Conservation (phyloP, 345 rosid species). For the Draba incana region DNA sequence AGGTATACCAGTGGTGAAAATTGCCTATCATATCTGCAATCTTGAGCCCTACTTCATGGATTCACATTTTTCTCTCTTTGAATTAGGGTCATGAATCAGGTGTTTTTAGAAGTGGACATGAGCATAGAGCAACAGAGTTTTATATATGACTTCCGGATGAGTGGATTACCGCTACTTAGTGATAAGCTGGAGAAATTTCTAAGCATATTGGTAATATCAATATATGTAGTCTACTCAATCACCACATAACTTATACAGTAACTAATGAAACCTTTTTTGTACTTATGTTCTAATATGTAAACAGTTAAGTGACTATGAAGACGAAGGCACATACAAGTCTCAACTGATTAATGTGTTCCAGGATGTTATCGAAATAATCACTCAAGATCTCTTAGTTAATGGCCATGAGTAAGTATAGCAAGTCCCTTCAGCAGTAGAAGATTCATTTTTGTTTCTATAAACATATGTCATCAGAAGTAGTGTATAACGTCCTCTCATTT, state of each 20-base stretch:
- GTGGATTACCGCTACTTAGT: slow-evolving; percentile 73
- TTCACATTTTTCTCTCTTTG: slow-evolving; percentile 18
- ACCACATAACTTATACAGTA: slow-evolving; percentile 14
- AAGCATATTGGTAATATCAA: slow-evolving; percentile 58
- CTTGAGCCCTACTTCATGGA: slow-evolving; percentile 7
- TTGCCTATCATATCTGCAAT: slow-evolving; percentile 6
- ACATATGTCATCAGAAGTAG: slow-evolving; percentile 22
- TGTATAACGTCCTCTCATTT: slow-evolving; percentile 24
- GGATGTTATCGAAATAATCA: slow-evolving; percentile 86
- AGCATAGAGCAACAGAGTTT: slow-evolving; percentile 53
- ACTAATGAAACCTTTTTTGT: slow-evolving; percentile 26
- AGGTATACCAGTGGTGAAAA: slow-evolving; percentile 45
- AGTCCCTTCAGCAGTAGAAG: slow-evolving; percentile 5
- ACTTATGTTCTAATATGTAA: slow-evolving; percentile 33
- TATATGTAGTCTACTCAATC: background rate
- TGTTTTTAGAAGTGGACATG: slow-evolving; percentile 54
- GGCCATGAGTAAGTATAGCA: slow-evolving; percentile 74
- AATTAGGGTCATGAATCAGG: slow-evolving; percentile 56
- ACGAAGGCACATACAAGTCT: slow-evolving; percentile 52
- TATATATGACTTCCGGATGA: slow-evolving; percentile 64
- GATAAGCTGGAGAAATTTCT: slow-evolving; percentile 80
- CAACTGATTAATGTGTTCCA: slow-evolving; percentile 84
- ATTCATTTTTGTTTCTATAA: slow-evolving; percentile 6
- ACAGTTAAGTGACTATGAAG: slow-evolving; percentile 59
- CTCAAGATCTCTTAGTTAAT: slow-evolving; percentile 66